Conservation (phyloP, 805 yeast species). For the Candida sithepensis region DNA sequence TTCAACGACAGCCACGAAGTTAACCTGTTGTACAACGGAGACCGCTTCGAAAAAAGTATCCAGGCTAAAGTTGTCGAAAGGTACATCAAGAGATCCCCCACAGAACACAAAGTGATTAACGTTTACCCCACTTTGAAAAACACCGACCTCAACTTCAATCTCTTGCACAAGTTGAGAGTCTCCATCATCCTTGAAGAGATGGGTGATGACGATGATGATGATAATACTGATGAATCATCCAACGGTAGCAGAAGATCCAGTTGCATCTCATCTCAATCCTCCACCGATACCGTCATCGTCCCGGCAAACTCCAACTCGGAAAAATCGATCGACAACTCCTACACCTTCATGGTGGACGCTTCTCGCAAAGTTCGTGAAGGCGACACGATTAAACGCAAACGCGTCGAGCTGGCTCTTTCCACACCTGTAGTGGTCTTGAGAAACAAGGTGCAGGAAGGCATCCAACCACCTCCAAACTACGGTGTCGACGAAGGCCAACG, state of each 20-base stretch:
- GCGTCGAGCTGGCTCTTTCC: conserved; percentile 24
- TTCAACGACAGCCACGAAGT: conserved; percentile 1
- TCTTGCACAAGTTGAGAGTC: conserved; percentile 4
- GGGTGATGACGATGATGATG: background rate
- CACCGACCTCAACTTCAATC: background rate
- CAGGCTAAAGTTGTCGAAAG: conserved; percentile 12
- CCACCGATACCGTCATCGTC: background rate
- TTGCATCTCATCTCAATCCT: background rate
- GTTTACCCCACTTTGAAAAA: background rate
- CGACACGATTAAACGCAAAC: conserved; percentile 2
- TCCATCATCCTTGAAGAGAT: conserved; percentile 10
- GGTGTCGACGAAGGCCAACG: background rate
- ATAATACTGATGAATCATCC: conserved; percentile 7
- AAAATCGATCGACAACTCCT: background rate
- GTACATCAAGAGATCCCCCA: conserved; percentile 6
- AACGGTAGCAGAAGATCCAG: background rate
- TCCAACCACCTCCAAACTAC: background rate
- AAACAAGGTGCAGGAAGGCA: conserved; percentile 20
- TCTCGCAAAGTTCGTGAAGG: conserved; percentile 19
- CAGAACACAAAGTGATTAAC: background rate
- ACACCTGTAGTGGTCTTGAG: conserved; percentile 17
- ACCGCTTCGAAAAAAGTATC: background rate
- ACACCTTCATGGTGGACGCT: background rate
- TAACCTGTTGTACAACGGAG: background rate
- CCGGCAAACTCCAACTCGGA: background rate